phyloP scores from a whole-genome alignment of 176 grass and related monocot species.

The Carex kokanica region DNA sequence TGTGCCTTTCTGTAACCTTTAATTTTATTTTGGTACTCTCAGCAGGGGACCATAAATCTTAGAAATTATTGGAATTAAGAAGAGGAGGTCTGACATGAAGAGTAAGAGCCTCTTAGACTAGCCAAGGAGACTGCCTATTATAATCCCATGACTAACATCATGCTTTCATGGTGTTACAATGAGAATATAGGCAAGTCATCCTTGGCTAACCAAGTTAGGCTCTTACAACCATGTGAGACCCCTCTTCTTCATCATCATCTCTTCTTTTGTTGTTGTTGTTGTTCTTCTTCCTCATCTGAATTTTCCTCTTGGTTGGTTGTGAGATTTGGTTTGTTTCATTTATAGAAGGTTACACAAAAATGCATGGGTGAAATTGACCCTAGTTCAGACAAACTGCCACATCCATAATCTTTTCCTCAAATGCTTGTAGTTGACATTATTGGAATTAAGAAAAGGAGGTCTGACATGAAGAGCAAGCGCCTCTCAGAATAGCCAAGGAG shows the following conservation, averaged over 20 bases:
- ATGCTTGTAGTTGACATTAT: slow-evolving; percentile 24
- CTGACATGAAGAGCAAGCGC: slow-evolving; percentile 29
- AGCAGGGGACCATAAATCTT: neutral
- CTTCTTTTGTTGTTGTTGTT: neutral
- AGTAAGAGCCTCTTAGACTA: slow-evolving; percentile 28
- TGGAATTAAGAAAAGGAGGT: neutral
- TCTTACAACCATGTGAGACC: slow-evolving; percentile 28
- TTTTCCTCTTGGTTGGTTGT: neutral
- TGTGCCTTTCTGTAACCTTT: neutral
- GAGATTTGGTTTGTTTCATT: slow-evolving; percentile 13
- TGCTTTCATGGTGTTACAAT: slow-evolving; percentile 3
- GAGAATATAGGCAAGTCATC: slow-evolving; percentile 37
- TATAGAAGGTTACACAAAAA: slow-evolving; percentile 4
- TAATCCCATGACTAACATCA: neutral
- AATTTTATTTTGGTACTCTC: neutral
- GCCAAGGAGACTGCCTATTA: slow-evolving; percentile 37
- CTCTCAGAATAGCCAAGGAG: slow-evolving; percentile 35
- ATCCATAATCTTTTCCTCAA: neutral
- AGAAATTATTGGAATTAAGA: neutral
- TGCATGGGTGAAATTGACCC: slow-evolving; percentile 2
- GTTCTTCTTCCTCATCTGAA: neutral
- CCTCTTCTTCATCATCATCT: slow-evolving; percentile 13
- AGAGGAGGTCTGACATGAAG: slow-evolving; percentile 28
- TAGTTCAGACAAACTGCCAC: neutral
- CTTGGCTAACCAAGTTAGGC: slow-evolving; percentile 31